These are phyloP conservation scores for Ilex aquifolium DNA, from an alignment of 257 asterid species.

Conservation along the genomic window DNA sequence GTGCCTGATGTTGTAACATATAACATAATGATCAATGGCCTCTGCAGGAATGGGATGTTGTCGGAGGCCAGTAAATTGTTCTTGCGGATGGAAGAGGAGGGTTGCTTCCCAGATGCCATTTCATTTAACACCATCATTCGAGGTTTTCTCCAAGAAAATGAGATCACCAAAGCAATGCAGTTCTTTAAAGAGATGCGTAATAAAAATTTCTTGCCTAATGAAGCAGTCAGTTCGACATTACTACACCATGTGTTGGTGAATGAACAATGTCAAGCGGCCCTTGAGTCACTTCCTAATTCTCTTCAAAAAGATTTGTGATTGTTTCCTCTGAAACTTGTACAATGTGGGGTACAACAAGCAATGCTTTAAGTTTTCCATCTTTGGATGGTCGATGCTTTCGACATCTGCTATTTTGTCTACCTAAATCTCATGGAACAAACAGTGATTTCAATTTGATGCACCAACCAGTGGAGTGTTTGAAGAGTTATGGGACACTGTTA, in stretches of 20 bases:
- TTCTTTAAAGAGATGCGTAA: slow-evolving; percentile 3
- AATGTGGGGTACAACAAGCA: no score
- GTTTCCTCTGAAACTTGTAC: no score
- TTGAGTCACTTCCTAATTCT: no score
- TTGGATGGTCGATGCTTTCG: slow-evolving; percentile 9
- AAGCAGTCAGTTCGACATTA: neutral
- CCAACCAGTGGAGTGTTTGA: no score
- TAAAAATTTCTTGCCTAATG: neutral
- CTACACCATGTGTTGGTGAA: neutral
- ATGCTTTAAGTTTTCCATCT: no score
- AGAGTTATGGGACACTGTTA: no score
- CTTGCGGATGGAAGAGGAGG: slow-evolving; percentile 5
- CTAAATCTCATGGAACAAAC: no score
- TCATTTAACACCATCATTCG: slow-evolving; percentile 3
- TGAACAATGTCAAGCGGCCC: neutral
- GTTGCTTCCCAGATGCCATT: neutral
- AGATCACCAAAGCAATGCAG: neutral
- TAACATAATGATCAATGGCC: neutral
- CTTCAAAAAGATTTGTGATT: no score
- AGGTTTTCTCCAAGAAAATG: neutral
- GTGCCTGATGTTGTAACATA: slow-evolving; percentile 4
- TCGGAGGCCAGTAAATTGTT: slow-evolving; percentile 1
- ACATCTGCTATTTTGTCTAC: no score
- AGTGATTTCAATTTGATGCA: no score
- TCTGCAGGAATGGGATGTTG: neutral